Base-by-base conservation (phyloP, 805 yeast species). In the Soucietia sequanensis region DNA sequence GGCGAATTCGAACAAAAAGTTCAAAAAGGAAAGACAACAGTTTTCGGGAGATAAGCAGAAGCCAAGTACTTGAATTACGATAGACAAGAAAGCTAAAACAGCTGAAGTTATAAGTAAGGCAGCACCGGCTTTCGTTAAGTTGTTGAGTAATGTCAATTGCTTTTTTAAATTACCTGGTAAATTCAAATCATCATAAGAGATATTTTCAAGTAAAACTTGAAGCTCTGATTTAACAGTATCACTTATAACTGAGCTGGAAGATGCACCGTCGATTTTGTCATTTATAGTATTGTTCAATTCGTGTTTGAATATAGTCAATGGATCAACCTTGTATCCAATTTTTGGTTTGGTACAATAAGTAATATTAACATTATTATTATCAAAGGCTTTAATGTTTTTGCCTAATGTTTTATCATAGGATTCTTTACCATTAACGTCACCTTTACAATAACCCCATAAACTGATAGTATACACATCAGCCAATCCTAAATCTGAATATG, bases 101-200 rank as follows among this genome's bases (percentile, higher is more conserved):
- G 59, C 58, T 1, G 58, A 57, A 1, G 58, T 53, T 9, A 66
- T 39, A n/a, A 65, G 41, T 27, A 65, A 37, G 6, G 52, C 60
- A 60, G 84, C 84, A 50, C 81, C 74, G 32, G 84, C 77, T 42
- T 71, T 70, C 2, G 80, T 74, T 9, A 79, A 58, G 20, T 50
- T 56, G 43, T 74, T 67, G 35, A 78, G 66, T 3, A 70, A 54
- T 5, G 51, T 54, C 38, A 74, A 48, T 43, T 80, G 74, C 12
- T 65, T 50, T 29, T 70, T 56, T 34, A 87, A 56, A 18, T 68
- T 60, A 3, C 68, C 65, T 1, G 95, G 93, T 30, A 87, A 55
- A 2, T 58, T 41, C 32, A 81, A 54, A 34, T 50, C 60, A 4
- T 52, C 56, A 38, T 54, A 52, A 6, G 48, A 46, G 25, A 61